These are phyloP conservation scores for Calonectria hawksworthii DNA, from an alignment of 2,329 filamentous ascomycete genomes.

Conservation along the genomic window DNA sequence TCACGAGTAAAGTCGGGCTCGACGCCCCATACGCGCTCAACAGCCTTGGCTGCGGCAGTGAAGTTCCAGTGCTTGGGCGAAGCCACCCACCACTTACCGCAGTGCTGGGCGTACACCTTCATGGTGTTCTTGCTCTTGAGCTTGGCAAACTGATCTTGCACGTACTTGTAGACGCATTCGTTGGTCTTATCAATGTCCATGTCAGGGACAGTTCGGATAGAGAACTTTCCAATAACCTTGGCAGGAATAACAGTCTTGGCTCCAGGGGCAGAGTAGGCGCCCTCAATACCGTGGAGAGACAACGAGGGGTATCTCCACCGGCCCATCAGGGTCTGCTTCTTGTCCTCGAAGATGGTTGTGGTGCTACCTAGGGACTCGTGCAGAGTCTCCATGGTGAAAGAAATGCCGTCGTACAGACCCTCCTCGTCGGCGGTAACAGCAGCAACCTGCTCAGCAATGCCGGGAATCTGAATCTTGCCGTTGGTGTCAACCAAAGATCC, in stretches of 20 bases:
- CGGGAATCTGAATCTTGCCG: conserved; percentile 95
- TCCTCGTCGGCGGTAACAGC: conserved; percentile 90
- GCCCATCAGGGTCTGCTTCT: conserved; percentile 94
- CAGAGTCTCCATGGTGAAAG: conserved; percentile 96
- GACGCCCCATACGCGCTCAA: conserved; percentile 93
- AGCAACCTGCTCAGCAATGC: conserved; percentile 93
- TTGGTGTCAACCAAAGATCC: conserved; percentile 87
- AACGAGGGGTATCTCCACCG: conserved; percentile 96
- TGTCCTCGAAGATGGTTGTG: conserved; percentile 89
- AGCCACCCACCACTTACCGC: conserved; percentile 98
- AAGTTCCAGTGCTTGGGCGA: conserved; percentile 99
- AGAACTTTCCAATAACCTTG: conserved; percentile 98
- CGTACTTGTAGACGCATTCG: conserved; percentile 84
- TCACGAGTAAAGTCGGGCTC: conserved; percentile 96
- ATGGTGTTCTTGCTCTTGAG: conserved; percentile 93
- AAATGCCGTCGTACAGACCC: conserved; percentile 87
- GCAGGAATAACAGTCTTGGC: conserved; percentile 99
- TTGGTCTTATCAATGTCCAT: conserved; percentile 96
- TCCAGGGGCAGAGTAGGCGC: conserved; percentile 91
- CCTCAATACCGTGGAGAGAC: conserved; percentile 94
- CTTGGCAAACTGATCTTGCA: conserved; percentile 88
- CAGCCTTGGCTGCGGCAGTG: conserved; percentile 92
- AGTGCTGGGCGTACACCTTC: conserved; percentile 86
- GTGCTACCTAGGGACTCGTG: conserved; percentile 91
- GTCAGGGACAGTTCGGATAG: conserved; percentile 95